Evolutionary conservation across 495 filamentous ascomycete species (phyloP).

Genomic region (Penicillium longicatenatum): DNA sequence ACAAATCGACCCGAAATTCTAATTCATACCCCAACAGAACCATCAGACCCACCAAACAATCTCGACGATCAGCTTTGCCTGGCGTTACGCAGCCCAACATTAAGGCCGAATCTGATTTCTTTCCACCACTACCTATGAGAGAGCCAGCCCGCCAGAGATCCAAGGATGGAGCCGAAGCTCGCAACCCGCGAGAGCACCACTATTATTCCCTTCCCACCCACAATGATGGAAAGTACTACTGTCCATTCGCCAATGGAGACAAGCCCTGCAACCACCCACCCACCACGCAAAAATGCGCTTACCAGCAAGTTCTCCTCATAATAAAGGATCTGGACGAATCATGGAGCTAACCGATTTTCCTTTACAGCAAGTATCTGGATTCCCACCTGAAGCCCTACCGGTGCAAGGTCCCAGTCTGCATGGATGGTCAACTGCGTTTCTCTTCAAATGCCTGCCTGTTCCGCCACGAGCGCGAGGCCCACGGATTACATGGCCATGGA

Average conservation of each 20-base stretch:
- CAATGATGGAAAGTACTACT: conserved; percentile 83
- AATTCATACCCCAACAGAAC: conserved; percentile 34
- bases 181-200: conserved; percentile 74
- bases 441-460: conserved; percentile 94
- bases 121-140: conserved; percentile 39
- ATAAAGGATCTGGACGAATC: not conserved
- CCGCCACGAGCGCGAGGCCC: conserved; percentile 90
- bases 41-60: conserved; percentile 40
- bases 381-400: conserved; percentile 93
- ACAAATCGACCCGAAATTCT: conserved; percentile 7
- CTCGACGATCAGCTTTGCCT: conserved; percentile 40
- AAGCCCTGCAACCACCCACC: conserved; percentile 79
- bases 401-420: conserved; percentile 79
- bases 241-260: conserved; percentile 73
- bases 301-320: conserved; percentile 67
- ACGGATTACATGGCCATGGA: conserved; percentile 92
- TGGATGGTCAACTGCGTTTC: conserved; percentile 69
- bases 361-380: conserved; percentile 84
- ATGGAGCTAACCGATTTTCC: conserved; percentile 36
- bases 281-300: conserved; percentile 94
- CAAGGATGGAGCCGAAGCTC: conserved; percentile 50
- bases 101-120: conserved; percentile 44
- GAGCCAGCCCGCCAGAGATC: conserved; percentile 44
- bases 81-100: conserved; percentile 35
- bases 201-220: conserved; percentile 73